These are phyloP conservation scores for Linderina pennispora DNA, from an alignment of 192 early-diverging fungal species.

Conservation along the genomic window DNA sequence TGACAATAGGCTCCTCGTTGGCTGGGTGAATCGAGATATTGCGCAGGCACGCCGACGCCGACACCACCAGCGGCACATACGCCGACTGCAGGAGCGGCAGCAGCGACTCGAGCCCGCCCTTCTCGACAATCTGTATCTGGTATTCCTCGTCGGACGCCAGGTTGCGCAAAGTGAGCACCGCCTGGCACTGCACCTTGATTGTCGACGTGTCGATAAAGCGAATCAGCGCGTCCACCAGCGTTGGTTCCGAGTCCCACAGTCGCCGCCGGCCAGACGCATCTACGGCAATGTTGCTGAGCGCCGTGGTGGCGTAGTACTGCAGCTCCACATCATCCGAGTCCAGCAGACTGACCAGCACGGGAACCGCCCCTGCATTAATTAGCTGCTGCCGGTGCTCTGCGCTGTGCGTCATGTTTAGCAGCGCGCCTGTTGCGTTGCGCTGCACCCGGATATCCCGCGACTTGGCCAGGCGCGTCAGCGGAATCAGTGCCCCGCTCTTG, in stretches of 20 bases:
- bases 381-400: conserved; percentile 76
- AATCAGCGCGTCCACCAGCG: conserved; percentile 70
- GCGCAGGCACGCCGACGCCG: conserved; percentile 81
- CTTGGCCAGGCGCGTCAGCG: conserved; percentile 65
- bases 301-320: conserved; percentile 87
- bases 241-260: conserved; percentile 64
- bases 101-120: conserved; percentile 67
- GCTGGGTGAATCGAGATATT: conserved; percentile 84
- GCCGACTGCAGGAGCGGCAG: conserved; percentile 68
- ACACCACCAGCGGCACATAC: conserved; percentile 68
- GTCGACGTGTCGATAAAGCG: conserved; percentile 70
- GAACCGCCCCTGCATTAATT: conserved; percentile 73
- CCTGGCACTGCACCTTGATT: conserved; percentile 82
- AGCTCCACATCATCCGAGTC: conserved; percentile 75
- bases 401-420: conserved; percentile 91
- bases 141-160: conserved; percentile 77
- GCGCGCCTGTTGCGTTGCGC: conserved; percentile 84
- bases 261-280: conserved; percentile 63
- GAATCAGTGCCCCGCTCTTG: conserved; percentile 70
- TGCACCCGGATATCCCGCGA: conserved; percentile 81
- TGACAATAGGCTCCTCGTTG: conserved; percentile 81
- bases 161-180: conserved; percentile 80
- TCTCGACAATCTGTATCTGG: conserved; percentile 73
- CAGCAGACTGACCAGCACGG: conserved; percentile 73
- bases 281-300: conserved; percentile 84